A percentile compares a stretch with the other conserved stretches of the same genome.
phyloP scores from a whole-genome alignment of 768 basidiomycete species.

The Nidularia pulvinata region DNA sequence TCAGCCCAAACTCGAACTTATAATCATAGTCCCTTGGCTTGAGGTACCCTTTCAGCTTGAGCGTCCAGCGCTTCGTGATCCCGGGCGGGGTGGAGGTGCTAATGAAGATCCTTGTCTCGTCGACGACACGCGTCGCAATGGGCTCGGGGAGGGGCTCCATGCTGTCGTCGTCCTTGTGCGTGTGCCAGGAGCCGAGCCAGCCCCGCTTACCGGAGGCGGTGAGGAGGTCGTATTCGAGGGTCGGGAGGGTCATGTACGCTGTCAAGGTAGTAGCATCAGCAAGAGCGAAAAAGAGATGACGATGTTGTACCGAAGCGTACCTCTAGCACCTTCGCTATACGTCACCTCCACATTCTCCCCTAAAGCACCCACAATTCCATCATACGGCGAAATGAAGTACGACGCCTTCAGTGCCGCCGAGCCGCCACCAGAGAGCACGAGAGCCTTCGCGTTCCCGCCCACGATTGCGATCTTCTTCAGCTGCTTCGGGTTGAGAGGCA shows the following conservation, averaged over 20 bases:
- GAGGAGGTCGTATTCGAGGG: slow-evolving; percentile 66
- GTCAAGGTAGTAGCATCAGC: background rate
- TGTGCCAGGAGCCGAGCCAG: slow-evolving; percentile 65
- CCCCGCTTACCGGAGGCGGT: slow-evolving; percentile 62
- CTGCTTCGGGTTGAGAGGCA: slow-evolving; percentile 46
- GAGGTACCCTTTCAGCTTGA: slow-evolving; percentile 60
- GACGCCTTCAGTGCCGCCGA: slow-evolving; percentile 73
- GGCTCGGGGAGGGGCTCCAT: slow-evolving; percentile 44
- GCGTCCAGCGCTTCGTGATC: slow-evolving; percentile 63
- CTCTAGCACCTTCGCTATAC: slow-evolving; percentile 69
- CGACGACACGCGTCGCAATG: slow-evolving; percentile 40
- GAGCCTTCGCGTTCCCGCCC: slow-evolving; percentile 69
- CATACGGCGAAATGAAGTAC: slow-evolving; percentile 77
- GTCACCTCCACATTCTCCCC: slow-evolving; percentile 50
- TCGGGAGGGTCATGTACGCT: slow-evolving; percentile 69
- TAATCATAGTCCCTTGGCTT: slow-evolving; percentile 54
- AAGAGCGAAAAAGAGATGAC: background rate
- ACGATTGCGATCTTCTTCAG: slow-evolving; percentile 76
- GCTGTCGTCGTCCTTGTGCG: slow-evolving; percentile 57
- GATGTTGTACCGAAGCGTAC: slow-evolving; percentile 27
- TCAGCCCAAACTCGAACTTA: slow-evolving; percentile 72
- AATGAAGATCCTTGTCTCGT: slow-evolving; percentile 70
- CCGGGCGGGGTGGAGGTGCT: slow-evolving; percentile 51
- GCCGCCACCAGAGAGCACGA: slow-evolving; percentile 67
- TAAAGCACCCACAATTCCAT: slow-evolving; percentile 65